Evolutionary conservation across 176 grass and related monocot species (phyloP).

Genomic region (Pharus latifolius): DNA sequence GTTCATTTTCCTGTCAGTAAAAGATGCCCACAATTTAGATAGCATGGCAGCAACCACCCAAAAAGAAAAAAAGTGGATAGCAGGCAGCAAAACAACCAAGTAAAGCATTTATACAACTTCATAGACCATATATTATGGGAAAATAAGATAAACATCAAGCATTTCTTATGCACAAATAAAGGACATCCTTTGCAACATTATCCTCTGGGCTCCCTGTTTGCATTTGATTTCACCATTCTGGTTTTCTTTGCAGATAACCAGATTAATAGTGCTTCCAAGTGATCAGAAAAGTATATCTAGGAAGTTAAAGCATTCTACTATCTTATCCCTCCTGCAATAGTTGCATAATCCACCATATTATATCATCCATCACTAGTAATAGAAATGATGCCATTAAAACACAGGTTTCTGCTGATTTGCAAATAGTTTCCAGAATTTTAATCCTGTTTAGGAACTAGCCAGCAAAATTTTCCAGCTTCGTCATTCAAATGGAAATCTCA

Average conservation of each 20-base stretch:
- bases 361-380: neutral
- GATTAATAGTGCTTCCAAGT: neutral
- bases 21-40: neutral
- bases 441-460: neutral
- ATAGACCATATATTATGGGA: neutral
- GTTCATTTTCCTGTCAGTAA: constrained; percentile 42
- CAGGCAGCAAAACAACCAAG: neutral
- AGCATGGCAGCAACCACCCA: neutral
- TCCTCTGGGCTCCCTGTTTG: neutral
- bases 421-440: neutral
- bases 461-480: neutral
- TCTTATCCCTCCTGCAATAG: neutral
- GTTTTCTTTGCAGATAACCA: neutral
- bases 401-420: neutral
- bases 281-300: neutral
- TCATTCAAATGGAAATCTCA: neutral
- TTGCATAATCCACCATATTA: neutral
- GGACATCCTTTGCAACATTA: neutral
- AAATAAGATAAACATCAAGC: neutral
- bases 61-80: neutral
- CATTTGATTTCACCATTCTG: neutral
- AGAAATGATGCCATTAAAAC: neutral
- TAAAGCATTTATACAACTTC: neutral
- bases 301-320: neutral
- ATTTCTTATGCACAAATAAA: neutral